Conservation (phyloP, 805 yeast species). For the Nematodospora valgi region DNA sequence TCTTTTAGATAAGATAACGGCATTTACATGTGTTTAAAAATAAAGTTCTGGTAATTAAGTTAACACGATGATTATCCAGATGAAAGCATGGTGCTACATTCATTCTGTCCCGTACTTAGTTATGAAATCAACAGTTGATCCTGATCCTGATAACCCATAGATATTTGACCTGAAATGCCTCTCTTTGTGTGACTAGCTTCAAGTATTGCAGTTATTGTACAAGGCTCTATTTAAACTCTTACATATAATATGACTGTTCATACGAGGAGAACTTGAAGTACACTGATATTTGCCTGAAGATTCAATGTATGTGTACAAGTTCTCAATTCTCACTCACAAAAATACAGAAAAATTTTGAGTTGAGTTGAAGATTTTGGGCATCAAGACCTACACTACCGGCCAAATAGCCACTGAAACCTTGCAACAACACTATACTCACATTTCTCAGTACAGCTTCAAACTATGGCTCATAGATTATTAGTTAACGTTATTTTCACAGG, state of each 20-base stretch:
- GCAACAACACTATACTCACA: neutral
- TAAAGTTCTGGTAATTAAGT: conserved; percentile 30
- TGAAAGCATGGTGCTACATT: conserved; percentile 54
- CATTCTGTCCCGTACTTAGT: conserved; percentile 2
- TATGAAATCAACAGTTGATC: neutral
- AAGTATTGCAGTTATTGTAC: neutral
- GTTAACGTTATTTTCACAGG: conserved; percentile 92
- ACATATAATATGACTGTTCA: too few species aligned
- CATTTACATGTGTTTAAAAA: conserved; percentile 17
- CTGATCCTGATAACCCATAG: too few species aligned
- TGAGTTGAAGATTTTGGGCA: too few species aligned
- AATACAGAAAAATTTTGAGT: too few species aligned
- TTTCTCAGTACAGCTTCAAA: neutral
- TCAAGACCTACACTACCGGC: neutral
- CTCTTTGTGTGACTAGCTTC: neutral
- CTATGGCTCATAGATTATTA: conserved; percentile 89
- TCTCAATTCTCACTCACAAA: too few species aligned
- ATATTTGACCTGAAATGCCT: neutral
- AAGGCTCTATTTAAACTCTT: neutral
- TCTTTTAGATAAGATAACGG: conserved; percentile 50
- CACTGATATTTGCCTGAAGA: too few species aligned
- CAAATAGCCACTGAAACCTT: neutral
- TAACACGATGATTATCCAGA: conserved; percentile 30
- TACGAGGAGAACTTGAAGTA: too few species aligned
- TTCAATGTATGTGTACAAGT: too few species aligned